Evolutionary conservation across 1,284 basidiomycete genomes (phyloP).

Genomic region (Ustilago crameri): DNA sequence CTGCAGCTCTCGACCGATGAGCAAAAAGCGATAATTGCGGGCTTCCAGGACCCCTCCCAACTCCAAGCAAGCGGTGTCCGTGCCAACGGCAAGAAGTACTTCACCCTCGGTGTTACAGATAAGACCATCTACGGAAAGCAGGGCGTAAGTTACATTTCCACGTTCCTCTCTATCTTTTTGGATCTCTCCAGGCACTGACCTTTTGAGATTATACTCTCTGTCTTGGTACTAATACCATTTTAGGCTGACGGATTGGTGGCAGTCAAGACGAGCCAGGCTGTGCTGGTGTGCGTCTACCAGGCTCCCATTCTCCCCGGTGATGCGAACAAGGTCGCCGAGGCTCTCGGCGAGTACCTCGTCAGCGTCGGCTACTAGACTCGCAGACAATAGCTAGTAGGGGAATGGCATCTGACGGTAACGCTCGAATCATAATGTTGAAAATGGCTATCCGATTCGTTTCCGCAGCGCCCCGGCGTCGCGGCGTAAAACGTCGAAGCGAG

Average conservation of each 20-base stretch:
- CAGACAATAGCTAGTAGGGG: too few relatives aligned
- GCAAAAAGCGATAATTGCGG: conserved; percentile 76
- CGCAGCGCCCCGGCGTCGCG: too few relatives aligned
- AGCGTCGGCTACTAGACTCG: conserved; percentile 61
- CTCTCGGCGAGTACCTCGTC: conserved; percentile 65
- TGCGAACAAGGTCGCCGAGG: conserved; percentile 78
- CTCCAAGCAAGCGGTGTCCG: conserved; percentile 75
- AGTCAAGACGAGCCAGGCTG: conserved; percentile 87
- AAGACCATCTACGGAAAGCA: conserved; percentile 85
- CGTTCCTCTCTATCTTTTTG: neutral
- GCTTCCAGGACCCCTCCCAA: conserved; percentile 72
- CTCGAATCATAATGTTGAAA: too few relatives aligned
- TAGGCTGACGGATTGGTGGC: conserved; percentile 83
- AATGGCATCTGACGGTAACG: too few relatives aligned
- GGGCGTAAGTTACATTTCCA: conserved; percentile 72
- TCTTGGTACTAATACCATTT: conserved; percentile 9
- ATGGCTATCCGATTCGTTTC: too few relatives aligned
- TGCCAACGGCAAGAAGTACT: conserved; percentile 82
- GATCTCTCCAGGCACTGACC: neutral
- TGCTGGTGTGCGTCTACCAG: conserved; percentile 83
- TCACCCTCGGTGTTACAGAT: conserved; percentile 75
- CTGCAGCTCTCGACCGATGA: conserved; percentile 79
- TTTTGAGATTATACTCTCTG: too few relatives aligned
- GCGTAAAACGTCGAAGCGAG: too few relatives aligned
- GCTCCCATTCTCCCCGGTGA: conserved; percentile 77